Conservation (phyloP, 2,329 filamentous ascomycete genomes). For the Paraphaeosphaeria sporulosa region DNA sequence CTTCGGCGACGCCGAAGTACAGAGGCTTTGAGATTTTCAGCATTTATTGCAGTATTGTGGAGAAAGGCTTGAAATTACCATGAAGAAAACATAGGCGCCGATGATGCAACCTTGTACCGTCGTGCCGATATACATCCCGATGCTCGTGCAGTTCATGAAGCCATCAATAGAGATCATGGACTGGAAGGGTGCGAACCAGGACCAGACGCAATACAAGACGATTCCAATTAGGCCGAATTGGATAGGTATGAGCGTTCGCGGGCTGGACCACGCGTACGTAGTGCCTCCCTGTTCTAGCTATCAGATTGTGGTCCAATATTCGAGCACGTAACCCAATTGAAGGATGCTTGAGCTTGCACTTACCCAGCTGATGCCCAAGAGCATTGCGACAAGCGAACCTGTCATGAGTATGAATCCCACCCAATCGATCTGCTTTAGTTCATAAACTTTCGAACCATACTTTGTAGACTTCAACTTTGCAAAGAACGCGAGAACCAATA, state of each 20-base stretch:
- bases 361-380: constrained; percentile 64
- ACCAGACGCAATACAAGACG: constrained; percentile 29
- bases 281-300: constrained; percentile 27
- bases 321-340: neutral
- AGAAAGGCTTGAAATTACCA: constrained; percentile 22
- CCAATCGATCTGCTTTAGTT: constrained; percentile 65
- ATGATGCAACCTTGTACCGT: constrained; percentile 40
- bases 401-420: constrained; percentile 65
- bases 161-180: constrained; percentile 39
- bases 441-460: constrained; percentile 50
- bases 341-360: constrained; percentile 11
- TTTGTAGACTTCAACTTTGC: constrained; percentile 40
- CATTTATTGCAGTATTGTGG: neutral
- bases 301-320: constrained; percentile 15
- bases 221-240: constrained; percentile 27
- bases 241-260: constrained; percentile 29
- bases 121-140: constrained; percentile 38
- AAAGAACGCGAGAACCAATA: constrained; percentile 53
- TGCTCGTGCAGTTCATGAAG: constrained; percentile 37
- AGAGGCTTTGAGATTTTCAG: constrained; percentile 32
- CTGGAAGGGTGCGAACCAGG: constrained; percentile 22
- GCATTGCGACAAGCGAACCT: constrained; percentile 60
- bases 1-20: constrained; percentile 39
- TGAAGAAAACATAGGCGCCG: constrained; percentile 36
- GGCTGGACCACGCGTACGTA: constrained; percentile 28